Base-by-base conservation (phyloP, 2,329 filamentous ascomycete species). In the Fusarium transvaalense region DNA sequence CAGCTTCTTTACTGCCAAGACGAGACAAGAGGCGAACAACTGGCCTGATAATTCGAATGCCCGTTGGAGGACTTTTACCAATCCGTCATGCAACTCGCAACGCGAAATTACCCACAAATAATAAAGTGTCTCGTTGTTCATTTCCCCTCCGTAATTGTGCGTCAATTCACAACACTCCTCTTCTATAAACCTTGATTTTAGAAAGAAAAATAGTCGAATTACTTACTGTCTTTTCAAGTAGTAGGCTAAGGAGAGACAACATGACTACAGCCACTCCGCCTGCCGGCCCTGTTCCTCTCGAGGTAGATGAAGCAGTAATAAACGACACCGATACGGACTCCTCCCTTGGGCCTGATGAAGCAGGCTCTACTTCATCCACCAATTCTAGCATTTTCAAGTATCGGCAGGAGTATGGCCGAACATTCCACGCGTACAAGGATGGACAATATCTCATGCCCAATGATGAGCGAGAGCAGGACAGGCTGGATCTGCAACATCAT, bases 351-450 rank as follows among this genome's bases (percentile, higher is more conserved):
- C 41, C 48, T 1, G 32, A 45, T 6, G 39, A n/a, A 2, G 43
- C 17, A 15, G 61, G 43, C 10, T 63, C 68, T 2, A 76, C 73
- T 2, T 64, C 72, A 0, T 75, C 71, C 2, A 55, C 75, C 3
- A 60, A 9, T n/a, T 71, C 60, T 2, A 74, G 62, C 10, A 69
- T 76, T 7, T 53, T 73, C 3, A 64, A 57, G 5, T 76, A 75
- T 23, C 67, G 74, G 10, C 37, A 71, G 19, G 75, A 77, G 25
- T 75, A 77, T 13, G 74, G 75, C 1, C 67, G 74, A 13, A 75
- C 71, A 0, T 77, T 76, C n/a, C 74, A 76, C 32, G 70, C 62
- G 0, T 75, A 74, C 43, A 76, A 76, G 23, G 76, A 77, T 13
- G 69, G 66, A 0, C 57, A 68, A 10, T 72, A 69, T 42, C 17